Base-by-base conservation (phyloP, 768 basidiomycete species). In the Mycena capillaripes region DNA sequence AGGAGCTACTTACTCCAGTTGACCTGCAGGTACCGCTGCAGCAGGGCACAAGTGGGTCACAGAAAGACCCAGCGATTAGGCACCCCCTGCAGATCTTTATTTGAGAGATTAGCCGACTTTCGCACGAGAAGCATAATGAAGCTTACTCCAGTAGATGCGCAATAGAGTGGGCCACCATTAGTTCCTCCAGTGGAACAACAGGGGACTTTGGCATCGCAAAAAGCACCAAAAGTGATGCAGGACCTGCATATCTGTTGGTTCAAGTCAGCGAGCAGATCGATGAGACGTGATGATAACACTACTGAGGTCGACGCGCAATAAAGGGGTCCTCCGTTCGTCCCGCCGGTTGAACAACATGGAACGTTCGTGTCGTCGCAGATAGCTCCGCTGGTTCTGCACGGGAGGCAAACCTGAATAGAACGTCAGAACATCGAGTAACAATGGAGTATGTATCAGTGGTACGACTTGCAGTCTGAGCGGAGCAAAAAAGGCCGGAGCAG, bases 261-360 rank as follows among this genome's bases (percentile, higher is more conserved):
- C 11, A 27, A 14, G 27, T 52, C 50, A 52, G 25, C 25, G 50
- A 52, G 50, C 50, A 52, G 25, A 52, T 52, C 50, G 50, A 52
- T 52, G 42, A 27, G 50, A 52, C 50, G 50, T 52, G 50, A 52
- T 52, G 25, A 52, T 29, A 14, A 3, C 50, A 25, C 50, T 52
- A 50, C 61, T 16, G 16, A 14, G 14, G 50, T 53, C 32, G 63
- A 36, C 23, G 32, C 50, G 27, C 63, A 65, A 65, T 65, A 65
- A 25, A 65, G 63, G 19, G 63, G 63, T 40, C 63, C 52, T 19
- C 52, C 52, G 48, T 65, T 55, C 5, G 52, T 42, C 11, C 63
- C 63, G 34, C 63, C 63, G 27, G 63, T 65, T 16, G 63, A 65
- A 27, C 63, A 55, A 23, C 63, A 55, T 19, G 63, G 63, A 12